Percentiles rank a stretch among this genome's conserved stretches.
phyloP scores from a whole-genome alignment of 768 basidiomycete species.

The Lactifluus hygrophoroides region DNA sequence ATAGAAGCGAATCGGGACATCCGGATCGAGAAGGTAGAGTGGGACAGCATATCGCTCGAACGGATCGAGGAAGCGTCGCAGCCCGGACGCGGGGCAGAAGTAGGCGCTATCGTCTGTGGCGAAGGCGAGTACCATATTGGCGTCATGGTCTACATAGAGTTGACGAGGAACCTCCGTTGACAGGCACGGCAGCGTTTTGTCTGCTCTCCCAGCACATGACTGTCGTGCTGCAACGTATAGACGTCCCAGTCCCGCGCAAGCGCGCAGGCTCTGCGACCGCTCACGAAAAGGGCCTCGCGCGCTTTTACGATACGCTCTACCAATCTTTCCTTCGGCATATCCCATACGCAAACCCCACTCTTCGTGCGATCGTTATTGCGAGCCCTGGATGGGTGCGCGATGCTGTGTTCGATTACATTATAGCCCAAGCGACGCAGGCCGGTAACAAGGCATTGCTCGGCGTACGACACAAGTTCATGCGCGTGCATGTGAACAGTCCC shows the following conservation, averaged over 20 bases:
- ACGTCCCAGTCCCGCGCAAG: constrained; percentile 85
- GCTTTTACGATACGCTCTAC: constrained; percentile 80
- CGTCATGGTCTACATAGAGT: too few relatives aligned
- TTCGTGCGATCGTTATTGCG: constrained; percentile 91
- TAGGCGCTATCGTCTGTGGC: constrained; percentile 92
- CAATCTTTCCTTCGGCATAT: constrained; percentile 86
- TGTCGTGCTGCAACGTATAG: constrained; percentile 81
- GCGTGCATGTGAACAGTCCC: constrained; percentile 84
- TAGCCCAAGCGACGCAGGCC: constrained; percentile 69
- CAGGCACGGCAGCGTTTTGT: constrained; percentile 85
- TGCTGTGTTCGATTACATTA: constrained; percentile 73
- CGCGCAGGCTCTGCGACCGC: constrained; percentile 72
- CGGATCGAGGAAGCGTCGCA: constrained; percentile 82
- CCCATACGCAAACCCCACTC: constrained; percentile 60
- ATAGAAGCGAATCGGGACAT: constrained; percentile 88
- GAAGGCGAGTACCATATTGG: constrained; percentile 49
- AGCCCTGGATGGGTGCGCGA: constrained; percentile 96
- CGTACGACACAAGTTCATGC: constrained; percentile 77
- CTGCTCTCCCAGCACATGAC: constrained; percentile 97
- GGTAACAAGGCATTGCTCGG: constrained; percentile 78
- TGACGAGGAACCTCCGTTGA: not conserved
- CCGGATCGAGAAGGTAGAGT: constrained; percentile 84
- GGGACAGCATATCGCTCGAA: constrained; percentile 84
- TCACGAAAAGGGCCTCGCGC: constrained; percentile 84
- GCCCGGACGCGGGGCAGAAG: constrained; percentile 93